Conservation (phyloP, 257 asterid species). For the Salvia rosmarinus region DNA sequence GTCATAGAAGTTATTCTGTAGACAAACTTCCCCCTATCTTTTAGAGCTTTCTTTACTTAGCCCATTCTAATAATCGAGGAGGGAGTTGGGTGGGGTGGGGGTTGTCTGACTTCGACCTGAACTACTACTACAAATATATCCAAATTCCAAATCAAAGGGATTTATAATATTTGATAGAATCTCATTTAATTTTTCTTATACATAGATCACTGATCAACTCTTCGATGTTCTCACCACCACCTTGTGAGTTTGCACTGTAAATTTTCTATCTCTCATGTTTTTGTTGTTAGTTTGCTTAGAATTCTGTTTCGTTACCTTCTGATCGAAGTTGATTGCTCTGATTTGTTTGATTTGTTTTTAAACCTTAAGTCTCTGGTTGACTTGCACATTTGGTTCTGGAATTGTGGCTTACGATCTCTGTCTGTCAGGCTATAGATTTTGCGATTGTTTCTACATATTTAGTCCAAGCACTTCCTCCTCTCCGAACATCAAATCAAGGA, state of each 20-base stretch:
- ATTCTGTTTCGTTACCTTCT: constrained; percentile 13
- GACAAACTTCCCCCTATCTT: not conserved
- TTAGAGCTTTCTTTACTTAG: not conserved
- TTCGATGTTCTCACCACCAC: not conserved
- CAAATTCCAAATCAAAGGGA: not conserved
- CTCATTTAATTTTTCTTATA: constrained; percentile 5
- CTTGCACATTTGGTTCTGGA: constrained; percentile 28
- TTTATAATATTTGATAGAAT: constrained; percentile 14
- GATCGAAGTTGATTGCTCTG: constrained; percentile 16
- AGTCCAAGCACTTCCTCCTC: constrained; percentile 82
- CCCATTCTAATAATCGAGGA: not conserved
- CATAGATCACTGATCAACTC: constrained; percentile 18
- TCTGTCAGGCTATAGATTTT: constrained; percentile 81
- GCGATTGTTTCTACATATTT: constrained; percentile 69
- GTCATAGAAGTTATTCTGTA: constrained; percentile 10
- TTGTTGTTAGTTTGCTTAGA: constrained; percentile 6
- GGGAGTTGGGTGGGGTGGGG: not conserved
- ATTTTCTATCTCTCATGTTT: constrained; percentile 1
- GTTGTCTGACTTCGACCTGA: no score
- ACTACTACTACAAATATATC: not conserved
- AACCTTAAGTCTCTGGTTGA: not conserved
- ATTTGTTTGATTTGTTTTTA: constrained; percentile 7
- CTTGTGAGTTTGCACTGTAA: constrained; percentile 16
- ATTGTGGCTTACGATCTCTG: constrained; percentile 13
- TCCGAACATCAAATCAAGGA: constrained; percentile 57